Percentiles rank a stretch among this genome's conserved stretches.
Conservation (phyloP, 2,329 filamentous ascomycete species). For the Venturia aucupariae region DNA sequence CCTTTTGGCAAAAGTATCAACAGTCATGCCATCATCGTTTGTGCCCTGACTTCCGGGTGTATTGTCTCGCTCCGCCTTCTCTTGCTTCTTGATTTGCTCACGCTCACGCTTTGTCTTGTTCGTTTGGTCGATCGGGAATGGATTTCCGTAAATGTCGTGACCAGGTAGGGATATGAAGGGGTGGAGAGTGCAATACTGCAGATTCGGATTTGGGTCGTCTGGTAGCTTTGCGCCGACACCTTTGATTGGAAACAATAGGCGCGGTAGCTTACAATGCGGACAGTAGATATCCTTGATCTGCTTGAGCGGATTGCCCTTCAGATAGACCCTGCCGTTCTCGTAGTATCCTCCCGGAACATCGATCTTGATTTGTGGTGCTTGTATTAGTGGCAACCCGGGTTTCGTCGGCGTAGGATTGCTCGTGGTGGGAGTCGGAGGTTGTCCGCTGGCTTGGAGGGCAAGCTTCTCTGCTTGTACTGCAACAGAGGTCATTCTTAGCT, state of each 20-base stretch:
- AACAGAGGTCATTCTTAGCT: slow-evolving; percentile 56
- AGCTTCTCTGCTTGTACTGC: slow-evolving; percentile 37
- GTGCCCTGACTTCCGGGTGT: slow-evolving; percentile 38
- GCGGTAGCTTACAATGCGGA: slow-evolving; percentile 63
- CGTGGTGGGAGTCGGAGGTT: slow-evolving; percentile 38
- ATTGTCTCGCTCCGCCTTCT: slow-evolving; percentile 34
- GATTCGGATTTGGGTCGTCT: slow-evolving; percentile 31
- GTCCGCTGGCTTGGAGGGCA: slow-evolving; percentile 29
- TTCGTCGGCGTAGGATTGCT: slow-evolving; percentile 45
- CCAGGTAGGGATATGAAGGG: slow-evolving; percentile 68
- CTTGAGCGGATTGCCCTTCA: slow-evolving; percentile 64
- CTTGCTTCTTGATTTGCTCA: slow-evolving; percentile 39
- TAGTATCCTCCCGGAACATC: slow-evolving; percentile 59
- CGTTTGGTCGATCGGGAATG: slow-evolving; percentile 65
- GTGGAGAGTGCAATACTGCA: slow-evolving; percentile 68
- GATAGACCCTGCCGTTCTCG: slow-evolving; percentile 57
- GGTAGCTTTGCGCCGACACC: slow-evolving; percentile 62
- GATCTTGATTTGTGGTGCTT: slow-evolving; percentile 35
- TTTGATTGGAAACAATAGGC: slow-evolving; percentile 62
- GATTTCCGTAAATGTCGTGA: slow-evolving; percentile 75
- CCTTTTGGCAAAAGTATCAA: slow-evolving; percentile 33
- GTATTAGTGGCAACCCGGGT: slow-evolving; percentile 27
- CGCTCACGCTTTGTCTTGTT: slow-evolving; percentile 71
- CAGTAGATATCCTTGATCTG: slow-evolving; percentile 65
- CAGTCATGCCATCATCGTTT: slow-evolving; percentile 26